Percentiles rank a stretch among this genome's conserved stretches.
These are phyloP conservation scores for Termitomyces sp. DNA, from an alignment of 1,284 basidiomycete genomes.

Conservation along the genomic window DNA sequence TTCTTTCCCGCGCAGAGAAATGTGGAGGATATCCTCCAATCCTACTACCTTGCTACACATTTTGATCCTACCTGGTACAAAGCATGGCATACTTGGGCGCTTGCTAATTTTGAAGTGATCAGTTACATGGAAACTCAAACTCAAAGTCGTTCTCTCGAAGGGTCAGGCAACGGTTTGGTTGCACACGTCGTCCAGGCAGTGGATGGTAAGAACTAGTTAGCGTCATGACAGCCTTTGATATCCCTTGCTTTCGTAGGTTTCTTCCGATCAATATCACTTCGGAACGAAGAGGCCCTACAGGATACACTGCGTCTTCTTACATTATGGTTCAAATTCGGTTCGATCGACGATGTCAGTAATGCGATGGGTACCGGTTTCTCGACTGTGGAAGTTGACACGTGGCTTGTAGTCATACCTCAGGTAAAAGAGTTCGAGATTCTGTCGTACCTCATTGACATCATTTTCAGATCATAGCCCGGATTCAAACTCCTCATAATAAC, in stretches of 20 bases:
- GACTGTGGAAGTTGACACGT: constrained; percentile 93
- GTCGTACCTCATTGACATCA: background rate
- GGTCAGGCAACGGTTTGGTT: constrained; percentile 70
- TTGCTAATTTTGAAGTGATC: constrained; percentile 96
- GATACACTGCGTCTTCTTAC: constrained; percentile 93
- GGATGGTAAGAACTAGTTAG: constrained; percentile 52
- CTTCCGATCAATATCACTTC: constrained; percentile 92
- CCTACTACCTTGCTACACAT: constrained; percentile 87
- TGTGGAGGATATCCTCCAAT: constrained; percentile 76
- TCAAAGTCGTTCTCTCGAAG: constrained; percentile 56
- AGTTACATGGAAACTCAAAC: constrained; percentile 71
- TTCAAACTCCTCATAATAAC: constrained; percentile 88
- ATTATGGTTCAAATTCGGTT: constrained; percentile 98
- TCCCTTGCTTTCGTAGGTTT: constrained; percentile 53
- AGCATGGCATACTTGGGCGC: constrained; percentile 98
- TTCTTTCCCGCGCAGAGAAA: constrained; percentile 51
- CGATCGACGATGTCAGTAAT: constrained; percentile 85
- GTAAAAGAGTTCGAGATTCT: constrained; percentile 37
- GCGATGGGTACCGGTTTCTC: constrained; percentile 89
- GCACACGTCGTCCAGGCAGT: constrained; percentile 92
- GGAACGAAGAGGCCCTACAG: constrained; percentile 89
- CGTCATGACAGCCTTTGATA: background rate
- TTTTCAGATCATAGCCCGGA: constrained; percentile 92
- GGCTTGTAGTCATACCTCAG: constrained; percentile 98
- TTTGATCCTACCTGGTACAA: constrained; percentile 97